Evolutionary conservation across 257 asterid species (phyloP).

Genomic region (Nicotiana undulata): DNA sequence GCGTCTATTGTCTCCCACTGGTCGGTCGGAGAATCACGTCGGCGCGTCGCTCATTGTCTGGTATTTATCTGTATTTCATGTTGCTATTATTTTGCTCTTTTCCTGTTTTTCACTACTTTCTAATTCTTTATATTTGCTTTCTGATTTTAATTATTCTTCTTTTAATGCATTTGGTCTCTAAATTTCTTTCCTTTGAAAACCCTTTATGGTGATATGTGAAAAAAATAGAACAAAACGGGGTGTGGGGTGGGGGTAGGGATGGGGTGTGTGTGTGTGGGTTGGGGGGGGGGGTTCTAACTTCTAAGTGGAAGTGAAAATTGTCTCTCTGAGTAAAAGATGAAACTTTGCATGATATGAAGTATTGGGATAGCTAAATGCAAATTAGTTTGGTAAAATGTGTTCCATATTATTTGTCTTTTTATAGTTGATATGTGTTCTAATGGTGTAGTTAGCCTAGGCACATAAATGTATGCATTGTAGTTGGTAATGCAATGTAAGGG

Average conservation of each 20-base stretch:
- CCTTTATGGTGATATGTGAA: neutral
- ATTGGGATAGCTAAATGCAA: neutral
- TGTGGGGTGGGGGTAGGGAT: neutral
- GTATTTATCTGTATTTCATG: neutral
- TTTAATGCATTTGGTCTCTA: neutral
- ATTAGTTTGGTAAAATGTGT: neutral
- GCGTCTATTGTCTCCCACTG: neutral
- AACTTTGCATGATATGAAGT: neutral
- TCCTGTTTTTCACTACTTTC: neutral
- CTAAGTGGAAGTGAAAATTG: neutral
- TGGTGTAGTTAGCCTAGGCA: neutral
- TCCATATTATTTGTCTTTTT: neutral
- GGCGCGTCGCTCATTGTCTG: neutral
- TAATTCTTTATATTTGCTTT: neutral
- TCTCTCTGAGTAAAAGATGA: too few relatives aligned
- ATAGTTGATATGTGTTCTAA: neutral
- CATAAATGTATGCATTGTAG: too few relatives aligned
- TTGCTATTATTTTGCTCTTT: neutral
- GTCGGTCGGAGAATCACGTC: neutral
- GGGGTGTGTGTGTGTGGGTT: too few relatives aligned
- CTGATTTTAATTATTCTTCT: neutral
- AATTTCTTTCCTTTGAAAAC: neutral
- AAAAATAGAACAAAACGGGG: neutral
- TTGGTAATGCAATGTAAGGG: neutral
- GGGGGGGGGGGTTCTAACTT: too few relatives aligned